These are phyloP conservation scores for Mucor mucedo DNA, from an alignment of 371 early-diverging fungal genomes.

Conservation along the genomic window DNA sequence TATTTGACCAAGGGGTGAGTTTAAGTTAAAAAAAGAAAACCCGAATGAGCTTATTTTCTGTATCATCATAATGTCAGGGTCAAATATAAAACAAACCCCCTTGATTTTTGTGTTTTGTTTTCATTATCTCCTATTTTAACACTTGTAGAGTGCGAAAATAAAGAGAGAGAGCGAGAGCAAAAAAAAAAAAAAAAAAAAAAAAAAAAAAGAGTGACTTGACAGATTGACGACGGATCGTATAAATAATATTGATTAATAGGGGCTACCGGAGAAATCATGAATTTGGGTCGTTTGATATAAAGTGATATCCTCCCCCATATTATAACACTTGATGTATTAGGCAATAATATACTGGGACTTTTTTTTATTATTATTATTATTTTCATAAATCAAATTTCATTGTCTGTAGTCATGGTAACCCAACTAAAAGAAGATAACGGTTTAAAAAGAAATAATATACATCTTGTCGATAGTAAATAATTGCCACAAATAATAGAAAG, in stretches of 20 bases:
- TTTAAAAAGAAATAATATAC: not conserved
- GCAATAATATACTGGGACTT: not conserved
- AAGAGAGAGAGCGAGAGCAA: not conserved
- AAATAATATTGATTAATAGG: not conserved
- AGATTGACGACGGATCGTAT: slow-evolving; percentile 2
- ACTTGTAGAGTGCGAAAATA: not conserved
- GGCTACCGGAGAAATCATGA: slow-evolving; percentile 13
- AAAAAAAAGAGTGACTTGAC: slow-evolving; percentile 4
- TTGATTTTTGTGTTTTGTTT: not conserved
- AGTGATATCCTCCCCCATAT: not conserved
- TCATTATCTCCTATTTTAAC: slow-evolving; percentile 3
- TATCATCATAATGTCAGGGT: not conserved
- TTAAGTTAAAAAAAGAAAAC: slow-evolving; percentile 3
- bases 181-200: slow-evolving; percentile 2
- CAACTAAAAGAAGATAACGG: too few relatives aligned
- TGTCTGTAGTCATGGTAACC: too few relatives aligned
- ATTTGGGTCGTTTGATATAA: slow-evolving; percentile 1
- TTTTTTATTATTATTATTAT: too few relatives aligned
- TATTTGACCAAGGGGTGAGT: not conserved
- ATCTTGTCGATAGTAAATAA: slow-evolving; percentile 3
- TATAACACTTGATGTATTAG: not conserved
- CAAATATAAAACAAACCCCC: not conserved
- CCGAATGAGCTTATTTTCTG: slow-evolving; percentile 2
- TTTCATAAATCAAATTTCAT: too few relatives aligned
- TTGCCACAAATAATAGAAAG: slow-evolving; percentile 5